These are phyloP conservation scores for Phytopythium aichiense DNA, from an alignment of 352 stramenopile species.

Conservation along the genomic window DNA sequence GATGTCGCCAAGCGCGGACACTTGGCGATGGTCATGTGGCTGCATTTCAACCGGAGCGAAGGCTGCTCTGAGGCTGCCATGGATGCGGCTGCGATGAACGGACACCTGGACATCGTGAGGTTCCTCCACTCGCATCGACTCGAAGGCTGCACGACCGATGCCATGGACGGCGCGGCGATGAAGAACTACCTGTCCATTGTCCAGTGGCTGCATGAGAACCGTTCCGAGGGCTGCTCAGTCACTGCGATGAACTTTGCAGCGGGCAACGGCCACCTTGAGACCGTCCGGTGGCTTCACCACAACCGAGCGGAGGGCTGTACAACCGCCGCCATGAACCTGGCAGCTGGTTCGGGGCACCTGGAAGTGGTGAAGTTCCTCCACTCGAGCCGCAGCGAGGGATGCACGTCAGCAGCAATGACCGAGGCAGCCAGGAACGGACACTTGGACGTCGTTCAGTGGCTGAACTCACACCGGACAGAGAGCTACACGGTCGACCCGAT, in stretches of 20 bases:
- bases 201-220: slow-evolving; percentile 22
- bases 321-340: slow-evolving; percentile 21
- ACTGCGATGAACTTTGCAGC: slow-evolving; percentile 20
- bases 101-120: slow-evolving; percentile 24
- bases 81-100: slow-evolving; percentile 23
- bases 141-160: slow-evolving; percentile 26
- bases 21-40: slow-evolving; percentile 17
- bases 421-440: slow-evolving; percentile 22
- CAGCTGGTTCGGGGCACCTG: slow-evolving; percentile 21
- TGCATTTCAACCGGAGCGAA: slow-evolving; percentile 13
- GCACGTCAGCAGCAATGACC: slow-evolving; percentile 30
- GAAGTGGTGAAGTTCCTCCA: slow-evolving; percentile 25
- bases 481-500: slow-evolving; percentile 26
- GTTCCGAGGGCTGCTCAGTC: slow-evolving; percentile 25
- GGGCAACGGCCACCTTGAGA: slow-evolving; percentile 21
- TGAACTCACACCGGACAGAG: slow-evolving; percentile 27
- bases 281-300: slow-evolving; percentile 22
- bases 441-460: slow-evolving; percentile 21
- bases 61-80: slow-evolving; percentile 11
- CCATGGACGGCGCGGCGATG: slow-evolving; percentile 31
- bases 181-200: slow-evolving; percentile 30
- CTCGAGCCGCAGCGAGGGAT: slow-evolving; percentile 15
- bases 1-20: not conserved
- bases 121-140: slow-evolving; percentile 27
- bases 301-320: slow-evolving; percentile 25